Evolutionary conservation across 1,284 basidiomycete species (phyloP).

Genomic region (Veloporphyrellus conicus): DNA sequence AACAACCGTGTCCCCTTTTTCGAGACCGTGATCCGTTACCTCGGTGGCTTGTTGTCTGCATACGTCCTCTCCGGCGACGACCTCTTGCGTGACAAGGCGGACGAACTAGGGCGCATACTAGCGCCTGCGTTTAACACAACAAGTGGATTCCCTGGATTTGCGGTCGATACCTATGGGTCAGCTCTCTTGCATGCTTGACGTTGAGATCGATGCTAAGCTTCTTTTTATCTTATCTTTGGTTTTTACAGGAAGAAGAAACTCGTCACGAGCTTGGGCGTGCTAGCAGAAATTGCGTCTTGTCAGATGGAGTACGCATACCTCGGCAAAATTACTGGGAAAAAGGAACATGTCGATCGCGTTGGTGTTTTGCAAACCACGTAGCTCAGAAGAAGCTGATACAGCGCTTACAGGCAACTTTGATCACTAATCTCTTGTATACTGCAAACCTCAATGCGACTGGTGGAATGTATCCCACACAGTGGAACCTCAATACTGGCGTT

Average conservation of each 20-base stretch:
- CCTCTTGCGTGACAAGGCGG: slow-evolving; percentile 47
- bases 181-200: slow-evolving; percentile 8
- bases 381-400: background rate
- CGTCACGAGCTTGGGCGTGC: slow-evolving; percentile 26
- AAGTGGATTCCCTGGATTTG: slow-evolving; percentile 47
- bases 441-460: slow-evolving; percentile 42
- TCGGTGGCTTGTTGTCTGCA: slow-evolving; percentile 79
- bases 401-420: slow-evolving; percentile 7
- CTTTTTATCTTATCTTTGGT: too few species aligned
- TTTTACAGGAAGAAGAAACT: background rate
- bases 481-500: slow-evolving; percentile 42
- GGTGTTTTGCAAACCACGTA: slow-evolving; percentile 12
- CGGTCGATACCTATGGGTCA: slow-evolving; percentile 46
- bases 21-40: slow-evolving; percentile 83
- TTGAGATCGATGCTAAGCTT: slow-evolving; percentile 2
- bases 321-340: slow-evolving; percentile 52
- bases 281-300: slow-evolving; percentile 54
- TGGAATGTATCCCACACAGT: slow-evolving; percentile 54
- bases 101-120: slow-evolving; percentile 47
- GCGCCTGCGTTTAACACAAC: slow-evolving; percentile 51
- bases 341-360: slow-evolving; percentile 45
- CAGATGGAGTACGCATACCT: slow-evolving; percentile 60
- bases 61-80: slow-evolving; percentile 63
- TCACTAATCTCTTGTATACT: slow-evolving; percentile 47
- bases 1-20: slow-evolving; percentile 57